Percentiles rank a stretch among this genome's conserved stretches.
phyloP scores from a whole-genome alignment of 2,329 filamentous ascomycete species.

The Aureobasidium sp. region DNA sequence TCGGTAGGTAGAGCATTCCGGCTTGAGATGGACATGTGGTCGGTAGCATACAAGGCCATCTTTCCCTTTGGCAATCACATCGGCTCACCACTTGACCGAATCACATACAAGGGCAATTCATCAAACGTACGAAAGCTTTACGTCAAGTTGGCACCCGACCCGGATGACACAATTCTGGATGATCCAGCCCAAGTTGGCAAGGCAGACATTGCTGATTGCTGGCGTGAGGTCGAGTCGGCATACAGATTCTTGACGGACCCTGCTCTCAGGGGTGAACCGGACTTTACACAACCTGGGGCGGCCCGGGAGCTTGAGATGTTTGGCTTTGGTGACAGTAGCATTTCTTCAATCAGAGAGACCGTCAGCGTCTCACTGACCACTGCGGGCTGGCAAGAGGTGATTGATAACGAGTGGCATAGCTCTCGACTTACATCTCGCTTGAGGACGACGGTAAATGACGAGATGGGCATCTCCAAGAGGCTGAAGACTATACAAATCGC shows the following conservation, averaged over 20 bases:
- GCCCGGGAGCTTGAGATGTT: conserved; percentile 1
- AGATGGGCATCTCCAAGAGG: background rate
- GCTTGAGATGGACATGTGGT: conserved; percentile 13
- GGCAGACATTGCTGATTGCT: conserved; percentile 35
- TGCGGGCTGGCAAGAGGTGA: background rate
- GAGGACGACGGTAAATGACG: background rate
- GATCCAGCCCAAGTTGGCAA: conserved; percentile 32
- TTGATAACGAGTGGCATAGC: background rate
- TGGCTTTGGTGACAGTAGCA: background rate
- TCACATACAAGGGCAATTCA: background rate
- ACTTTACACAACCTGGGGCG: background rate
- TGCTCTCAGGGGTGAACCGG: background rate
- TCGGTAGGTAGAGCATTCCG: conserved; percentile 46
- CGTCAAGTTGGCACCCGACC: conserved; percentile 35
- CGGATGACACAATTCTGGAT: conserved; percentile 31
- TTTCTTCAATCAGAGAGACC: background rate
- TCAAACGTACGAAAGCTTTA: conserved; percentile 20
- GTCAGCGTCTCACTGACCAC: background rate
- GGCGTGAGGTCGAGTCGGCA: conserved; percentile 24
- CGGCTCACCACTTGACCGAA: conserved; percentile 20
- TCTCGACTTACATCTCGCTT: background rate
- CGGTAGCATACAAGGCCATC: conserved; percentile 49
- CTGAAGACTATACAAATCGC: background rate
- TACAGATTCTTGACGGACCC: conserved; percentile 10
- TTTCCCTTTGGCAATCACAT: conserved; percentile 60